These are phyloP conservation scores for Astragalus glycyphyllos DNA, from an alignment of 306 rosid species.

Conservation along the genomic window DNA sequence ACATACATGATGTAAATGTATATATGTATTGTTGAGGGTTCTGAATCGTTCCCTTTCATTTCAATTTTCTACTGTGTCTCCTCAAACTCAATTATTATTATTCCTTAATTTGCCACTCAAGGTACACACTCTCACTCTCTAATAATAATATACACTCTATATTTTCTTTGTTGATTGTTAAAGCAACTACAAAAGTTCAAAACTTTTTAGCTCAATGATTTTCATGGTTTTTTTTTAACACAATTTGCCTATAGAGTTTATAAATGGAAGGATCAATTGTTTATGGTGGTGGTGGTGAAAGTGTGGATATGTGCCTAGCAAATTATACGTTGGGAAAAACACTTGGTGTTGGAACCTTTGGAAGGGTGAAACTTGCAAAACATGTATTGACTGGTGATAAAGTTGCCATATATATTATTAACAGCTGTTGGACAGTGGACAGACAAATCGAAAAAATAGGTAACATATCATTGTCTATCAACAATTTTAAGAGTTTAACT, in stretches of 20 bases:
- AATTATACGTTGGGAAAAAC: constrained; percentile 90
- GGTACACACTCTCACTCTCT: too few relatives aligned
- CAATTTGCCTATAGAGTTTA: constrained; percentile 30
- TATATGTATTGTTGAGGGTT: not conserved
- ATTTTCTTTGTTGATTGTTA: too few relatives aligned
- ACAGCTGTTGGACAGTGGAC: constrained; percentile 63
- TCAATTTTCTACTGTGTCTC: not conserved
- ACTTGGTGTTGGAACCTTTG: constrained; percentile 81
- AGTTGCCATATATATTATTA: constrained; percentile 88
- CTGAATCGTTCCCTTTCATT: not conserved
- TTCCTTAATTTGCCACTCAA: too few relatives aligned
- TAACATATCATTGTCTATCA: constrained; percentile 31
- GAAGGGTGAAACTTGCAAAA: constrained; percentile 86
- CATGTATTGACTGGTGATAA: constrained; percentile 82
- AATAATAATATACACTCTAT: too few relatives aligned
- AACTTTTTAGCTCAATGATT: too few relatives aligned
- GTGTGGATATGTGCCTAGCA: constrained; percentile 54
- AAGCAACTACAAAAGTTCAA: too few relatives aligned
- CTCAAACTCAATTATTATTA: not conserved
- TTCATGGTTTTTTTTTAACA: constrained; percentile 14
- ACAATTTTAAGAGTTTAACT: not conserved
- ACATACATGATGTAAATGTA: too few relatives aligned
- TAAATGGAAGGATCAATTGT: constrained; percentile 64
- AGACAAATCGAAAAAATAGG: constrained; percentile 93
- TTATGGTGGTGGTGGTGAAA: constrained; percentile 46